Evolutionary conservation across 2,329 filamentous ascomycete genomes (phyloP).

Genomic region (Claviceps sorghi): DNA sequence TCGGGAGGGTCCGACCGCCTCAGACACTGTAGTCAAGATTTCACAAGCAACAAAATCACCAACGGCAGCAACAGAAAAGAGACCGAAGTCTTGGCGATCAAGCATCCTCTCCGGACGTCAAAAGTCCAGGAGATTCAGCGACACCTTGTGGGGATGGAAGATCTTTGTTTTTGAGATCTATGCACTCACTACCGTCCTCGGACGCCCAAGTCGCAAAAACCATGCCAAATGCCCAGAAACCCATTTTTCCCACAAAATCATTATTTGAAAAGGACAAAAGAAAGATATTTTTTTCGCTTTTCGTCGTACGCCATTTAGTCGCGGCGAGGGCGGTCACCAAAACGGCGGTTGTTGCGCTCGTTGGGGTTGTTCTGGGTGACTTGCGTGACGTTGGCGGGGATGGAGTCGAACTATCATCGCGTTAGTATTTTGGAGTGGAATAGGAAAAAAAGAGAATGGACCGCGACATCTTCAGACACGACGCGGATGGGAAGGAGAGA

Average conservation of each 20-base stretch:
- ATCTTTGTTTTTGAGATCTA: conserved; percentile 44
- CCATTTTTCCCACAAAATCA: conserved; percentile 20
- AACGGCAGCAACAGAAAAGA: not conserved
- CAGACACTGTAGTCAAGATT: not conserved
- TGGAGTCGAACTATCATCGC: conserved; percentile 68
- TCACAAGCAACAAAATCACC: not conserved
- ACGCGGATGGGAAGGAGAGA: conserved; percentile 19
- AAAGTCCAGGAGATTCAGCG: conserved; percentile 55
- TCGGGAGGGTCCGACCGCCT: not conserved
- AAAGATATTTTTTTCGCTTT: not conserved
- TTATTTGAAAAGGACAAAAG: not conserved
- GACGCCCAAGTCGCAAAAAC: conserved; percentile 38
- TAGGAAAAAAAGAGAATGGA: too few species aligned
- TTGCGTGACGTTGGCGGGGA: conserved; percentile 89
- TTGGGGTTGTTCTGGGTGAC: conserved; percentile 76
- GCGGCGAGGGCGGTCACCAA: conserved; percentile 44
- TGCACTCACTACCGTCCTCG: conserved; percentile 41
- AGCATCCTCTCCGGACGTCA: conserved; percentile 55
- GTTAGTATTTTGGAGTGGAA: conserved; percentile 14
- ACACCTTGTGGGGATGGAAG: conserved; percentile 62
- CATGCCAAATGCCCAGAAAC: conserved; percentile 29
- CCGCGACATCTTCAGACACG: not conserved
- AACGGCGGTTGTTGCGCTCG: conserved; percentile 67
- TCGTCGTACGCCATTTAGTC: conserved; percentile 13
- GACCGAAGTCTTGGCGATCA: conserved; percentile 57